Evolutionary conservation across 306 rosid genomes (phyloP), one percentile per base, ranked within the genome.

Genomic region (Fagus crenata): DNA sequence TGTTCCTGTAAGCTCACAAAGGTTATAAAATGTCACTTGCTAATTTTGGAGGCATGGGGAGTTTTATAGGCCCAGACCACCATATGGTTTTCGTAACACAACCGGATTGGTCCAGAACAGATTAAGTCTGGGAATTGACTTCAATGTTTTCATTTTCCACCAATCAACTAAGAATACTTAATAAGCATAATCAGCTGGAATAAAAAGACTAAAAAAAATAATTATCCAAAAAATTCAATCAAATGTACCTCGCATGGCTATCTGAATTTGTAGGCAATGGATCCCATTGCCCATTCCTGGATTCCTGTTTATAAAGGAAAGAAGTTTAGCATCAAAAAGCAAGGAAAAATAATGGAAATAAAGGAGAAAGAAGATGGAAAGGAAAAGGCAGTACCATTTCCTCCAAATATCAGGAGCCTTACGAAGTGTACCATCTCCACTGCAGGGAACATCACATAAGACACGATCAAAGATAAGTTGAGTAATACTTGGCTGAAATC

Each of bases 371-470:
- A 18, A 42, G 71, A 65, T 11, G 11, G 33, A 53, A 84, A 78
- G 81, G 59, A 86, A 77, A 72, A 65, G 64, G 78, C 71, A 41
- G 41, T 85, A 95, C 99, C 99, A 96, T 91, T 87, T 96, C 88
- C 99, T 89, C 99, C 99, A 96, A 63, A 96, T 85, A 84, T 96
- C 99, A 69, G 99, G 99, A 84, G 99, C 99, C 91, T 96, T 96
- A 51, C 99, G 98, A 83, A 96, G 99, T 17, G 99, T 96, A 72
- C 99, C 99, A 75, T 96, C 99, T 69, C 99, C 99, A 76, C 99
- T 96, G 73, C 99, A 96, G 1, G 99, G 99, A 74, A 96, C 99
- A 83, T 96, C 99, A 76, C 99, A 96, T 74, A 96, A 83, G 72
- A 96, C 97, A 49, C 99, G 97, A 72, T 96, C 98, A 81, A 96